Evolutionary conservation across 2,329 filamentous ascomycete species (phyloP).

Genomic region (Blastomyces silverae): DNA sequence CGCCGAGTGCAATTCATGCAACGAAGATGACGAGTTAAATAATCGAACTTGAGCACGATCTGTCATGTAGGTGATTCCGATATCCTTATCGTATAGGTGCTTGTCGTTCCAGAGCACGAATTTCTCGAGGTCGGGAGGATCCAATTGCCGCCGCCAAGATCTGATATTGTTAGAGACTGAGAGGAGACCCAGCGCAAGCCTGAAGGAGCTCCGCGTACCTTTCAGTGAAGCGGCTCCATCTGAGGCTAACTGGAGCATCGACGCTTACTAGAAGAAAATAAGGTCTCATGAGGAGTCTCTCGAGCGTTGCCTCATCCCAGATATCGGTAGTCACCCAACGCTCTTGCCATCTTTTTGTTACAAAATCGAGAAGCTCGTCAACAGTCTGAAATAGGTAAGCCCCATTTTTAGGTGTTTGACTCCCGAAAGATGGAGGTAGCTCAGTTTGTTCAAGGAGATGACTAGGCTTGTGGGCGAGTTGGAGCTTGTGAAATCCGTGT

Average conservation of each 20-base stretch:
- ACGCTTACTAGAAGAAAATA: slow-evolving; percentile 92
- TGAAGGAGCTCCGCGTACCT: slow-evolving; percentile 32
- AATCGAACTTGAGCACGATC: slow-evolving; percentile 76
- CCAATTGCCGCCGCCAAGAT: slow-evolving; percentile 44
- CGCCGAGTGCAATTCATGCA: slow-evolving; percentile 64
- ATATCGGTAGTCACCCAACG: slow-evolving; percentile 84
- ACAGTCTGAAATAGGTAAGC: slow-evolving; percentile 52
- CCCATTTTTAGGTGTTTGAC: slow-evolving; percentile 5
- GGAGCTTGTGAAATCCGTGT: slow-evolving; percentile 71
- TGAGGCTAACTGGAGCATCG: slow-evolving; percentile 76
- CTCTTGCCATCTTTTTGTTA: slow-evolving; percentile 74
- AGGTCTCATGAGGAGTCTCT: slow-evolving; percentile 68
- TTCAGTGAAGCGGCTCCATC: slow-evolving; percentile 70
- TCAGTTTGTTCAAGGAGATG: slow-evolving; percentile 20
- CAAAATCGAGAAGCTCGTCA: slow-evolving; percentile 69
- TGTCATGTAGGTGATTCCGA: slow-evolving; percentile 67
- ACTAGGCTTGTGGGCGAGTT: slow-evolving; percentile 44
- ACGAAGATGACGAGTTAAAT: slow-evolving; percentile 70
- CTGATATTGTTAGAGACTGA: slow-evolving; percentile 28
- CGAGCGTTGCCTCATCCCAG: slow-evolving; percentile 63
- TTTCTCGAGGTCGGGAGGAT: slow-evolving; percentile 50
- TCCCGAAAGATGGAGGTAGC: slow-evolving; percentile 11
- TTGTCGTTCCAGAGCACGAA: slow-evolving; percentile 61
- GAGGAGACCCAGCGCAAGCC: slow-evolving; percentile 30
- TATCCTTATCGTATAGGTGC: slow-evolving; percentile 62